Percentiles rank a stretch among this genome's conserved stretches.
These are phyloP conservation scores for Teratosphaeria gauchensis DNA, from an alignment of 2,329 filamentous ascomycete species.

Conservation along the genomic window DNA sequence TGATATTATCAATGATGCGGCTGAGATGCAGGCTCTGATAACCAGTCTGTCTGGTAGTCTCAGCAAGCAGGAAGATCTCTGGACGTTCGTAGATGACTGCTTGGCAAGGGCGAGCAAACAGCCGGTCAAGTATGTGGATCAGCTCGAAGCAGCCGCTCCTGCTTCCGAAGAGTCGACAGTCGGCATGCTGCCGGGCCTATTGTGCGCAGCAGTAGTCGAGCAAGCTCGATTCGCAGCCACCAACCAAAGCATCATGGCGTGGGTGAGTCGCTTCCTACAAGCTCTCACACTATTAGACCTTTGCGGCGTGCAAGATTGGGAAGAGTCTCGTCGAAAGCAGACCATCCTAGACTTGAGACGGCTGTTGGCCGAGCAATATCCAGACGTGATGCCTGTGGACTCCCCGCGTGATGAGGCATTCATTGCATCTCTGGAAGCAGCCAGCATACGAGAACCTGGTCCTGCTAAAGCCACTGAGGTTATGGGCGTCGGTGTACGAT, in stretches of 20 bases:
- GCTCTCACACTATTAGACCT: not conserved
- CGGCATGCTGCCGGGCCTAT: slow-evolving; percentile 43
- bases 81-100: slow-evolving; percentile 74
- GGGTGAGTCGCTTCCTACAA: slow-evolving; percentile 13
- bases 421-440: not conserved
- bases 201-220: slow-evolving; percentile 62
- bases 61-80: slow-evolving; percentile 35
- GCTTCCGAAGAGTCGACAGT: not conserved
- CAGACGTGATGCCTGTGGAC: not conserved
- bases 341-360: not conserved
- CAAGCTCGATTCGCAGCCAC: slow-evolving; percentile 57
- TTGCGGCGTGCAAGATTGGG: not conserved
- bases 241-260: slow-evolving; percentile 9
- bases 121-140: slow-evolving; percentile 75
- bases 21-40: slow-evolving; percentile 35
- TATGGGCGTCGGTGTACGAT: not conserved
- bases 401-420: not conserved
- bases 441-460: not conserved
- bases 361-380: not conserved
- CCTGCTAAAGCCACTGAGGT: not conserved
- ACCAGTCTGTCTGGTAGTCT: slow-evolving; percentile 22
- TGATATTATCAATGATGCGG: slow-evolving; percentile 49
- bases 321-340: not conserved
- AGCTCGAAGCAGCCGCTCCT: slow-evolving; percentile 36
- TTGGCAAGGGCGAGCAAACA: slow-evolving; percentile 63